Percentiles rank a stretch among this genome's conserved stretches.
Conservation (phyloP, 495 filamentous ascomycete genomes). For the Penicillium pancosmium region DNA sequence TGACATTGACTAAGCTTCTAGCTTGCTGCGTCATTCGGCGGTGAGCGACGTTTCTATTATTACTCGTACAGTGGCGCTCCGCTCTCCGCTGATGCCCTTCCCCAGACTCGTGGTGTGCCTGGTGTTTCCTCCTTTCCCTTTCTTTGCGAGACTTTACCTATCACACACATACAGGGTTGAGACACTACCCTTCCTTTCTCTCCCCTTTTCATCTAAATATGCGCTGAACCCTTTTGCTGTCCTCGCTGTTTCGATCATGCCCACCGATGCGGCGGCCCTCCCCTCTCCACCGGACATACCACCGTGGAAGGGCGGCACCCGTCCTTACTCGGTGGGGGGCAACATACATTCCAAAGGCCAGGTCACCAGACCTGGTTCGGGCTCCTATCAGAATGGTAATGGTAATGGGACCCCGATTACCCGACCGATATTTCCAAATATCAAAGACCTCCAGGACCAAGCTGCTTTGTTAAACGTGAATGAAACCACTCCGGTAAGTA, state of each 20-base stretch:
- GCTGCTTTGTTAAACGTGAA: conserved; percentile 44
- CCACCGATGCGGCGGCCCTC: conserved; percentile 47
- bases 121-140: conserved; percentile 1
- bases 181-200: conserved; percentile 7
- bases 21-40: conserved; percentile 37
- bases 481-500: conserved; percentile 46
- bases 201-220: conserved; percentile 21
- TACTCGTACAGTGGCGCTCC: background rate
- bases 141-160: conserved; percentile 14
- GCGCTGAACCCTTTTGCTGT: conserved; percentile 26
- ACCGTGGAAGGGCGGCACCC: conserved; percentile 37
- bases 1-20: conserved; percentile 26
- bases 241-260: conserved; percentile 39
- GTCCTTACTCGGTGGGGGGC: conserved; percentile 34
- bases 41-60: conserved; percentile 24
- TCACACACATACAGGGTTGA: conserved; percentile 18
- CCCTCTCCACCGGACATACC: conserved; percentile 42
- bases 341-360: conserved; percentile 35
- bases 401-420: conserved; percentile 4
- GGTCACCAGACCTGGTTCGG: conserved; percentile 27
- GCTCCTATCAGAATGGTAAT: conserved; percentile 30
- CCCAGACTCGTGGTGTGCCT: conserved; percentile 23
- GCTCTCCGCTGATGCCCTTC: conserved; percentile 11
- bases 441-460: conserved; percentile 69
- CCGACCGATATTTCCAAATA: conserved; percentile 61